phyloP scores from a whole-genome alignment of 805 yeast species.

The Spathaspora hagerdaliae region DNA sequence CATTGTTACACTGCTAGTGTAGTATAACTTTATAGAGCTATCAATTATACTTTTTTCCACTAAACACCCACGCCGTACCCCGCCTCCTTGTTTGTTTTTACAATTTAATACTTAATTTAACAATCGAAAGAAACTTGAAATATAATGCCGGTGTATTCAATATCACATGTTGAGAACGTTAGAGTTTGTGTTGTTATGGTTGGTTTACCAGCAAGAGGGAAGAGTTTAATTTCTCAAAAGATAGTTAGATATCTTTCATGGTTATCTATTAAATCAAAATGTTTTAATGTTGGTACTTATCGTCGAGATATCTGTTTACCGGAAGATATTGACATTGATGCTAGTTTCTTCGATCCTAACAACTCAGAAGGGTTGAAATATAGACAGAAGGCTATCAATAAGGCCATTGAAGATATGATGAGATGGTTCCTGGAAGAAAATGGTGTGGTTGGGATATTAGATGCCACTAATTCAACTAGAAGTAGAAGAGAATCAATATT shows the following conservation, averaged over 20 bases:
- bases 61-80: no score
- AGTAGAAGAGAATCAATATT: constrained; percentile 65
- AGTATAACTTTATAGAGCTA: no score
- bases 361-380: constrained; percentile 62
- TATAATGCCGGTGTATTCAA: constrained; percentile 56
- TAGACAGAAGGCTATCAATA: constrained; percentile 64
- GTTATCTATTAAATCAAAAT: constrained; percentile 82
- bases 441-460: constrained; percentile 89
- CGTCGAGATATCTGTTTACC: constrained; percentile 50
- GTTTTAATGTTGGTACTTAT: constrained; percentile 86
- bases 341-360: constrained; percentile 70
- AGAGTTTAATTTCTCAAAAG: constrained; percentile 90
- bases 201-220: constrained; percentile 88
- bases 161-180: constrained; percentile 62
- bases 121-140: no score
- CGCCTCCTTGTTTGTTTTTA: no score
- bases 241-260: constrained; percentile 89
- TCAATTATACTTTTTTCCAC: no score
- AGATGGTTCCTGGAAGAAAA: constrained; percentile 76
- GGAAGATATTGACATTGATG: constrained; percentile 55
- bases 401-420: constrained; percentile 77
- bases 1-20: no score
- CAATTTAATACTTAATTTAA: no score
- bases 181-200: constrained; percentile 85
- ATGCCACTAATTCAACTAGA: constrained; percentile 86